phyloP scores from a whole-genome alignment of 306 rosid genomes.

The Gillenia trifoliata region DNA sequence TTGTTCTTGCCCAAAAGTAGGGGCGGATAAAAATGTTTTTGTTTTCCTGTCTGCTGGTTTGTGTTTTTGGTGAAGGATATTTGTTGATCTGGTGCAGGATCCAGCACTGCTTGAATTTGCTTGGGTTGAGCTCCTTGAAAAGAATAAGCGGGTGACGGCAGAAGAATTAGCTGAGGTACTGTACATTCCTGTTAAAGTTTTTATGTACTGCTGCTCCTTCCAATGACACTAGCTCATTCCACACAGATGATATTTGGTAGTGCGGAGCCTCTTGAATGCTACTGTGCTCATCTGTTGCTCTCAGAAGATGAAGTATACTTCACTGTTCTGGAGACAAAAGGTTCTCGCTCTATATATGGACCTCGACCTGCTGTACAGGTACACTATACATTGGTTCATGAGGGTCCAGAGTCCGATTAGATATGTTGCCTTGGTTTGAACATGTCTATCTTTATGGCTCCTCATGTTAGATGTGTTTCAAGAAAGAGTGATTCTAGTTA shows the following conservation, averaged over 20 bases:
- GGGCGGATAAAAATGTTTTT: background rate
- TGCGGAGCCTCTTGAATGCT: constrained; percentile 80
- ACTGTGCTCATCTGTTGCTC: constrained; percentile 80
- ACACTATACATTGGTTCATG: constrained; percentile 18
- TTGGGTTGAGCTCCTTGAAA: constrained; percentile 92
- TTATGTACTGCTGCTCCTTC: constrained; percentile 19
- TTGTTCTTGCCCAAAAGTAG: constrained; percentile 29
- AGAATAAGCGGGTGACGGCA: constrained; percentile 67
- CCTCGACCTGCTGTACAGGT: constrained; percentile 87
- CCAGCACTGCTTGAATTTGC: constrained; percentile 80
- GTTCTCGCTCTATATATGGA: constrained; percentile 62
- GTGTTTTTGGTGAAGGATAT: constrained; percentile 9
- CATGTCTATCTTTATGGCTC: background rate
- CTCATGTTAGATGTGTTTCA: constrained; percentile 14
- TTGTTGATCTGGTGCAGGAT: constrained; percentile 57
- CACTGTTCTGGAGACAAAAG: constrained; percentile 72
- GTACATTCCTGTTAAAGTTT: constrained; percentile 9
- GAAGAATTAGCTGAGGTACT: constrained; percentile 89
- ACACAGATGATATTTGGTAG: constrained; percentile 89
- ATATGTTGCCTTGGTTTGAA: background rate
- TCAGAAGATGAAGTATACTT: constrained; percentile 89
- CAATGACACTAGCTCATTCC: constrained; percentile 30
- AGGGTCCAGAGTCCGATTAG: background rate
- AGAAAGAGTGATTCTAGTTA: background rate
- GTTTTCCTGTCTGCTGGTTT: constrained; percentile 2